Percentiles rank a stretch among this genome's conserved stretches.
These are phyloP conservation scores for Myxozyma geophila DNA, from an alignment of 805 yeast genomes.

Conservation along the genomic window DNA sequence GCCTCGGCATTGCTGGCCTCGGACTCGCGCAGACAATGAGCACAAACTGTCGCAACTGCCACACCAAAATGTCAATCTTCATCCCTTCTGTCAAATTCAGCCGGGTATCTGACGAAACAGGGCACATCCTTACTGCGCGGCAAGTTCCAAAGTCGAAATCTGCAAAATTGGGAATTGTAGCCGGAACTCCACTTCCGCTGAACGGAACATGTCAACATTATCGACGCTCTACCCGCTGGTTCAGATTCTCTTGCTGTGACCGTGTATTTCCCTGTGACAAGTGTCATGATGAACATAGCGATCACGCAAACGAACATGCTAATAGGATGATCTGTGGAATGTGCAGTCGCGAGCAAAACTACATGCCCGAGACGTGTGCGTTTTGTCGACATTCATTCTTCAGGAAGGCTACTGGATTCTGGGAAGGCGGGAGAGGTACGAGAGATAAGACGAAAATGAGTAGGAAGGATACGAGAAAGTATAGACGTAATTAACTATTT, in stretches of 20 bases:
- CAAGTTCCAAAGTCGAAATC: conserved; percentile 33
- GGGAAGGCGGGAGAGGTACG: conserved; percentile 54
- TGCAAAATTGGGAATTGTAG: conserved; percentile 43
- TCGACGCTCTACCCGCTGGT: conserved; percentile 50
- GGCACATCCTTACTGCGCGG: not conserved
- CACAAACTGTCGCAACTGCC: conserved; percentile 47
- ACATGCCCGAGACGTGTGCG: conserved; percentile 43
- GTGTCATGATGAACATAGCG: conserved; percentile 48
- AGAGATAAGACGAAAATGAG: conserved; percentile 49
- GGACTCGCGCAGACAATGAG: conserved; percentile 44
- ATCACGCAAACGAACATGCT: conserved; percentile 48
- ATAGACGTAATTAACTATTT: conserved; percentile 39
- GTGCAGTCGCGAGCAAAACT: conserved; percentile 51
- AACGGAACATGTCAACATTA: conserved; percentile 50
- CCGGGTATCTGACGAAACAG: conserved; percentile 41
- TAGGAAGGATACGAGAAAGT: conserved; percentile 50
- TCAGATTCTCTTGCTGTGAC: conserved; percentile 50
- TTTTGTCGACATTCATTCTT: conserved; percentile 48
- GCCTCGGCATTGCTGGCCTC: conserved; percentile 43
- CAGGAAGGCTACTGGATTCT: conserved; percentile 46
- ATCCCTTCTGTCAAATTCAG: conserved; percentile 45
- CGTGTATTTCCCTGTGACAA: conserved; percentile 51
- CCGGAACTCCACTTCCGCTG: conserved; percentile 48
- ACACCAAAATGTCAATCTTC: conserved; percentile 44
- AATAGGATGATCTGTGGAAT: conserved; percentile 50